Evolutionary conservation across 345 rosid species (phyloP).

Genomic region (Rhizophora mangle): DNA sequence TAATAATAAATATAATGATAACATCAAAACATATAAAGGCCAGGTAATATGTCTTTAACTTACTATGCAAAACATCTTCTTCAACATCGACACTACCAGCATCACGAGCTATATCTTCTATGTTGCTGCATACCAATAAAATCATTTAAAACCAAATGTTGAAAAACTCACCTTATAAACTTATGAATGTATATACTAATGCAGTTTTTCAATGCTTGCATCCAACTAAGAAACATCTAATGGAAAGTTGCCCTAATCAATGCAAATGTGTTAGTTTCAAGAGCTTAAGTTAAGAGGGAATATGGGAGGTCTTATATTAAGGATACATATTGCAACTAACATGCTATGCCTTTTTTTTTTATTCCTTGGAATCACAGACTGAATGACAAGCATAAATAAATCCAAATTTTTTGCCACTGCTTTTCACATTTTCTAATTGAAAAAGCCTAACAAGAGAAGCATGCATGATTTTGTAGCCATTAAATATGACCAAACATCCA

Average conservation of each 20-base stretch:
- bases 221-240: neutral
- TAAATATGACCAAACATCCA: neutral
- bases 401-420: neutral
- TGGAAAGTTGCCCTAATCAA: neutral
- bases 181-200: neutral
- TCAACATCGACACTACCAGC: slow-evolving; percentile 87
- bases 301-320: neutral
- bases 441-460: neutral
- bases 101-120: slow-evolving; percentile 94
- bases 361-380: too few relatives aligned
- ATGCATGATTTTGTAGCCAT: neutral
- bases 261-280: neutral
- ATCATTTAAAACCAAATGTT: slow-evolving; percentile 6
- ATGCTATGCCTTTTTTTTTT: too few relatives aligned
- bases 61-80: slow-evolving; percentile 78
- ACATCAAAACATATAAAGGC: neutral
- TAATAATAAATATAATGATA: slow-evolving; percentile 25
- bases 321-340: neutral
- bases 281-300: slow-evolving; percentile 1
- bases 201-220: neutral
- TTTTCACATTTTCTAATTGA: neutral
- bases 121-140: slow-evolving; percentile 50
- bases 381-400: neutral
- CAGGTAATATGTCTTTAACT: slow-evolving; percentile 17
- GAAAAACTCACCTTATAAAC: slow-evolving; percentile 3